Evolutionary conservation across 768 basidiomycete species (phyloP), one percentile per base, ranked within the genome.

Genomic region (Rubroboletus satanas): DNA sequence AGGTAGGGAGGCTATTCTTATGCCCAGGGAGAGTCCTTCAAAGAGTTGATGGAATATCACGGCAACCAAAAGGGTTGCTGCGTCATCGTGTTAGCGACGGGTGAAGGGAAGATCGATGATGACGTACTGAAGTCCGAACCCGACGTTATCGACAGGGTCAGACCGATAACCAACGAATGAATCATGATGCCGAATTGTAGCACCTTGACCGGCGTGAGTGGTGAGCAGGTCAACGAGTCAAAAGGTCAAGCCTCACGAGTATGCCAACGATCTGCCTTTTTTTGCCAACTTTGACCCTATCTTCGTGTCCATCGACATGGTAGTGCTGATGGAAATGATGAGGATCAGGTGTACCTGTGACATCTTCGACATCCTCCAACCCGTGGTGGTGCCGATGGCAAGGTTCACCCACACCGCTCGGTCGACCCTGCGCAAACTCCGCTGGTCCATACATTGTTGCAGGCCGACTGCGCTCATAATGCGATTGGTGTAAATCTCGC

Each of bases 131-230:
- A 90, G 50, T 90, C 88, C 1, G 81, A 60, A 17, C 88, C 85
- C 6, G 78, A 74, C 5, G 87, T 81, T 51, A 92, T 81, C 1
- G 87, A 79, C 18, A 92, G 73, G 5, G 90, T 92, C 21, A 92
- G 67, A 2, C 90, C 90, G 53, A 93, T 89, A 32, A 92, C 81
- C 44, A 93, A 66, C 3, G 90, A 87, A 65, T 93, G 83, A 46
- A 94, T 78, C 89, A 94, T 87, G 62, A 95, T 90, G 44, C 93
- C 83, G 2, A 88, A 64, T 79, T 95, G 87, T 35, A 95, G 74
- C 32, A 90, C 83, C 89, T 91, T 49, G 44, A 31, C 31, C 8
- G 4, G 7, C 11, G 43, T 57, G n/a, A 63, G 46, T 32, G 31
- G 14, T 14, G 32, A 35, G 18, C 32, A 47, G 7, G 21, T 36